Evolutionary conservation across 2,329 filamentous ascomycete species (phyloP).

Genomic region (Penicillium sp.): DNA sequence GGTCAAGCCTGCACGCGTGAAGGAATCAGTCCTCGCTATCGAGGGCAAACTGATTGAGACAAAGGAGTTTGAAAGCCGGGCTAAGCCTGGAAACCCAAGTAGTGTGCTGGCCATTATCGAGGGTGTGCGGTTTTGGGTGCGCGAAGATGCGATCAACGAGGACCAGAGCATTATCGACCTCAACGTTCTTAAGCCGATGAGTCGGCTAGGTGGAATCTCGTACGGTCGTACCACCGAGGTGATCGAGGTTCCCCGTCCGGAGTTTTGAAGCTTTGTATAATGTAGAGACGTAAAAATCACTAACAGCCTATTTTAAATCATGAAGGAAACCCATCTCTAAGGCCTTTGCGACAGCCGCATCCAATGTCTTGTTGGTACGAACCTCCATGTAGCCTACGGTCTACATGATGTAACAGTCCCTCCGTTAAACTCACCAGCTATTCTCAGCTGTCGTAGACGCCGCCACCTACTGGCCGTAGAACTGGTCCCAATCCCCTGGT

Average conservation of each 20-base stretch:
- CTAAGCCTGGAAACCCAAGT: constrained; percentile 71
- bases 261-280: constrained; percentile 20
- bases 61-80: constrained; percentile 75
- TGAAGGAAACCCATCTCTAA: not conserved
- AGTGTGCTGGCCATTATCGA: constrained; percentile 76
- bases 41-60: constrained; percentile 76
- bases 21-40: constrained; percentile 79
- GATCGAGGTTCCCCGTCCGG: constrained; percentile 63
- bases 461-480: no score
- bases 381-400: no score
- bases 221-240: constrained; percentile 72
- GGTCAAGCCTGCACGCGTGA: constrained; percentile 72
- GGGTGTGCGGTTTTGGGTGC: constrained; percentile 82
- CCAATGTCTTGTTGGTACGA: no score
- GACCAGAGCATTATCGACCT: constrained; percentile 74
- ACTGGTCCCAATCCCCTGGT: no score
- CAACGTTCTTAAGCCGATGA: constrained; percentile 73
- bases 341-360: no score
- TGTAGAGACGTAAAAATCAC: not conserved
- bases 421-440: no score
- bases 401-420: no score
- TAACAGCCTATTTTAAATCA: not conserved
- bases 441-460: no score
- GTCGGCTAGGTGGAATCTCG: constrained; percentile 80
- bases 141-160: constrained; percentile 84